Evolutionary conservation across 192 early-diverging fungal species (phyloP), one percentile per base, ranked within the genome.

Genomic region (Podila clonocystis): DNA sequence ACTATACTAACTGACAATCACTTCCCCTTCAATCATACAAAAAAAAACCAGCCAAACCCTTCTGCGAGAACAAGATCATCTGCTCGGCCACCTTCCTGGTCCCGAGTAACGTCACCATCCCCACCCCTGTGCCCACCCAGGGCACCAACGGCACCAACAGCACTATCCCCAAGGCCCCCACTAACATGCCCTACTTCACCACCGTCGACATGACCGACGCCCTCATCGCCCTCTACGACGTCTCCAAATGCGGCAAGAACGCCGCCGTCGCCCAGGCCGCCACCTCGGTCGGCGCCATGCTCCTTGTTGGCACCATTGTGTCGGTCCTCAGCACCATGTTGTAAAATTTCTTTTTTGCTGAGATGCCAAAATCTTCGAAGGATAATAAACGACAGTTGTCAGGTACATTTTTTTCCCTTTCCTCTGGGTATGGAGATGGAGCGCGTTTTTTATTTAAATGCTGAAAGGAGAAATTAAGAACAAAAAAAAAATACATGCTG

Each of bases 51-150:
- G 76, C 65, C 49, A 58, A 72, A 36, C 65, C 69, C 31, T 45
- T 79, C n/a, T 79, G 76, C 65, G 48, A 36, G 4, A 7, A 26
- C 28, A 79, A 79, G 4, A 70, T 79, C 15, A 31, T 63, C 24
- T 79, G 76, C 65, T 38, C 52, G 28, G 75, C 75, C 49, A 63
- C 69, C 12, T 78, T 78, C 69, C 36, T 70, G 36, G 9, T 31
- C 52, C 9, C 29, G 9, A 13, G 58, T 11, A 30, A 57, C 31
- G 64, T 50, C 28, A 15, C 41, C 12, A 17, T 45, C 41, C 41
- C 41, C 15, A 15, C 41, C 41, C 41, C 41, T 4, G 13, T 17
- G 8, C 41, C 19, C 58, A 9, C 50, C 66, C 34, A 36, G 9
- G 41, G 41, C 41, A 67, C 30, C 50, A 28, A 55, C 15, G 9